A percentile compares a stretch with the other conserved stretches of the same genome.
Conservation (phyloP, 768 basidiomycete species). For the Mycena latifolia region DNA sequence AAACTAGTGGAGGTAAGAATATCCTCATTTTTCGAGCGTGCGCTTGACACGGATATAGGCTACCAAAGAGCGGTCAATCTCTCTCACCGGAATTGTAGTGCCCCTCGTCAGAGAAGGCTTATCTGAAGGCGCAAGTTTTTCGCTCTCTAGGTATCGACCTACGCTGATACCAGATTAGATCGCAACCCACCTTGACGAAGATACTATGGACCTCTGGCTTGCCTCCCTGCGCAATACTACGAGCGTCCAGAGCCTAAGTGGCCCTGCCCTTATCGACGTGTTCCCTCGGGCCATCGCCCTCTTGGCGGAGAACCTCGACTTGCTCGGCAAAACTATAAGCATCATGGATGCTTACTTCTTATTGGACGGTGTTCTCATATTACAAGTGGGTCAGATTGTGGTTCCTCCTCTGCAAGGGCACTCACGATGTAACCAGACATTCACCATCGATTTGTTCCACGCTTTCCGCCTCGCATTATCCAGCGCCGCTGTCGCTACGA, state of each 20-base stretch:
- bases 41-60: conserved; percentile 58
- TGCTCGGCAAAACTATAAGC: conserved; percentile 74
- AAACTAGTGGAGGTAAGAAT: conserved; percentile 73
- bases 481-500: conserved; percentile 61
- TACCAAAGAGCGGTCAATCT: conserved; percentile 69
- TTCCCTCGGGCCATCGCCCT: conserved; percentile 74
- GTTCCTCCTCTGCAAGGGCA: not conserved
- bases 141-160: not conserved
- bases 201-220: conserved; percentile 83
- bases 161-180: conserved; percentile 54
- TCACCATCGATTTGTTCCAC: conserved; percentile 67
- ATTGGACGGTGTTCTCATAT: conserved; percentile 70
- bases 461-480: conserved; percentile 66
- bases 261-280: conserved; percentile 70
- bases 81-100: conserved; percentile 67
- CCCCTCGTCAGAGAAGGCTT: conserved; percentile 77
- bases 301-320: conserved; percentile 76
- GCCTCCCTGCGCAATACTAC: conserved; percentile 75
- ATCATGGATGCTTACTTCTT: conserved; percentile 86
- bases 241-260: conserved; percentile 60
- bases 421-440: conserved; percentile 54
- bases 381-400: conserved; percentile 63
- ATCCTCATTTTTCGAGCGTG: not conserved
- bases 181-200: conserved; percentile 80
- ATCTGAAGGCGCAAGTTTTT: conserved; percentile 60